Evolutionary conservation across 306 rosid species (phyloP), one percentile per base, ranked within the genome.

Genomic region (Trifolium repens): DNA sequence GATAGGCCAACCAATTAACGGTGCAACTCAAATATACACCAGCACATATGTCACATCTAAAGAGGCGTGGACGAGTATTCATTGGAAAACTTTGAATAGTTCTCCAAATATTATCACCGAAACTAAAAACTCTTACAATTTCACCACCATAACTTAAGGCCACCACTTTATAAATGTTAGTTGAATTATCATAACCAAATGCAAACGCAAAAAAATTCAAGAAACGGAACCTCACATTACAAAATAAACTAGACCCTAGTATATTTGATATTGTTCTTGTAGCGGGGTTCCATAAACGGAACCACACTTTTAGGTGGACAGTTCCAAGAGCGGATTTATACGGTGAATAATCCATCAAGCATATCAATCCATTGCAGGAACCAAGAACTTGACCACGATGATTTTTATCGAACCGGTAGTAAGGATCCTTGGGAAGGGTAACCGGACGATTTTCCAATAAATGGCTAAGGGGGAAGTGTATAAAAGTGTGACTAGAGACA

Each of bases 341-440:
- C 32, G 32, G 32, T 27, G 32, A 27, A 27, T 27, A 27, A 27
- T 27, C 32, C 32, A 27, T 27, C 32, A 27, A 19, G 9, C 37
- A 66, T 5, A 39, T 3, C 54, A 66, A 66, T 5, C 71, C 71
- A 12, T 42, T 66, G 16, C 35, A 66, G 8, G 54, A 66, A 66
- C 35, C 54, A 66, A 66, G 49, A 14, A 35, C 26, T 27, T 27
- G 32, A 27, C 32, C 32, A 27, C 32, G 32, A 27, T 27, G 32
- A 27, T 27, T 27, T 2, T 2, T 27, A 27, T 27, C 4, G 32
- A 27, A 3, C 4, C 32, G 53, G 7, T 47, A 5, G 2, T 47
- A 7, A 4, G 16, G 46, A 47, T 47, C 17, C 7, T 47, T 7
- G 14, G 14, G 7, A 14, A 47, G 8, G 53, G 17, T 12, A 47